Evolutionary conservation across 768 basidiomycete genomes (phyloP).

Genomic region (Cystoderma amianthinum): DNA sequence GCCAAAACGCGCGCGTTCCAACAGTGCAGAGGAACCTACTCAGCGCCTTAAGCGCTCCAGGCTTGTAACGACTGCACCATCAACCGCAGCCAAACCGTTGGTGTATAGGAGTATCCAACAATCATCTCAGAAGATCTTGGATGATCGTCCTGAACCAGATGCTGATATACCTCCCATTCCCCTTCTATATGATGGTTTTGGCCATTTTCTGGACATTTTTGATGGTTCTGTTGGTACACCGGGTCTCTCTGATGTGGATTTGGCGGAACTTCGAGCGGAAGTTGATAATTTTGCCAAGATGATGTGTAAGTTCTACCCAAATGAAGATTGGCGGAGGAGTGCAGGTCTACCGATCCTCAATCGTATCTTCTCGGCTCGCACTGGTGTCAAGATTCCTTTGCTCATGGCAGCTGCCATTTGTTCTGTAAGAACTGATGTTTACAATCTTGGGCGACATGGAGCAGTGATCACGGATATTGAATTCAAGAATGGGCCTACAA

Average conservation of each 20-base stretch:
- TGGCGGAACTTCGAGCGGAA: conserved; percentile 2
- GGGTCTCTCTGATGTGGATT: conserved; percentile 3
- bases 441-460: too few species aligned
- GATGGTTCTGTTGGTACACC: conserved; percentile 2
- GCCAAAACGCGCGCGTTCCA: too few species aligned
- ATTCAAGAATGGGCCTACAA: conserved; percentile 8
- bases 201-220: conserved; percentile 11
- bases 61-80: not conserved
- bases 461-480: conserved; percentile 2
- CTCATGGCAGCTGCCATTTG: too few species aligned
- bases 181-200: too few species aligned
- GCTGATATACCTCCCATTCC: too few species aligned
- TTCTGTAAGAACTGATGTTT: too few species aligned
- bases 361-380: too few species aligned
- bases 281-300: conserved; percentile 7
- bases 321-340: conserved; percentile 6
- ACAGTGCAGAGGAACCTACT: too few species aligned
- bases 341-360: conserved; percentile 3
- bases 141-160: conserved; percentile 12
- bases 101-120: not conserved
- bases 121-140: conserved; percentile 4
- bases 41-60: not conserved
- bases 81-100: not conserved
- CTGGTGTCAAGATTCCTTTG: not conserved
- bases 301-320: conserved; percentile 10